phyloP scores from a whole-genome alignment of 768 basidiomycete species.

The Infundibulicybe gibba region DNA sequence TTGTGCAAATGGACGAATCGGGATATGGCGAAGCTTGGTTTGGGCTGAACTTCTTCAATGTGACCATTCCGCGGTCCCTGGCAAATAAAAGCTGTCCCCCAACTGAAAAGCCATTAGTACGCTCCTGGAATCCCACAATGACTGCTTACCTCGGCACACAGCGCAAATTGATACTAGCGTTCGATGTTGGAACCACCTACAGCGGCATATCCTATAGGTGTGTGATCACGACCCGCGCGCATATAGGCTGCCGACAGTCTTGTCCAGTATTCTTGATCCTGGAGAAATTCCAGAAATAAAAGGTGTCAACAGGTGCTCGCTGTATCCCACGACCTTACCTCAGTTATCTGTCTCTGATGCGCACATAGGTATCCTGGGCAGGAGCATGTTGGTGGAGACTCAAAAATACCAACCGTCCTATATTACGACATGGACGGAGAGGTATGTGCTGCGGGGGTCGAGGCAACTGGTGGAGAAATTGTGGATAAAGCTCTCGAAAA shows the following conservation, averaged over 20 bases:
- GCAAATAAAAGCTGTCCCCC: background rate
- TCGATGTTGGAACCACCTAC: conserved; percentile 51
- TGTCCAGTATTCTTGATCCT: conserved; percentile 29
- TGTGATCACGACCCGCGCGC: background rate
- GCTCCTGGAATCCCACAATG: background rate
- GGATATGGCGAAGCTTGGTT: background rate
- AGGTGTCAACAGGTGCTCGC: conserved; percentile 33
- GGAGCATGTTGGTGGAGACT: conserved; percentile 36
- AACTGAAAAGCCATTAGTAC: background rate
- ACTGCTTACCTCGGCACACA: conserved; percentile 39
- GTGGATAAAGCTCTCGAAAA: conserved; percentile 36
- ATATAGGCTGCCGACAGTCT: background rate
- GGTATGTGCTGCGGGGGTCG: conserved; percentile 43
- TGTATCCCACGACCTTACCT: conserved; percentile 8
- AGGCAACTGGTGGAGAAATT: conserved; percentile 34
- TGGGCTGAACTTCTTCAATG: background rate
- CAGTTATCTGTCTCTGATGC: background rate
- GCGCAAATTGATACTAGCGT: conserved; percentile 43
- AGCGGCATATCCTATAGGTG: conserved; percentile 45
- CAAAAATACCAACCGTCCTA: conserved; percentile 41
- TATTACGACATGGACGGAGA: conserved; percentile 40
- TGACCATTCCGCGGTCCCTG: background rate
- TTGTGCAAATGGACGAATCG: background rate
- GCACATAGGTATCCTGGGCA: conserved; percentile 41
- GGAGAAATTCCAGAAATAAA: conserved; percentile 30